Percentiles rank a stretch among this genome's conserved stretches.
Conservation (phyloP, 2,329 filamentous ascomycete species). For the Phoma sp. region DNA sequence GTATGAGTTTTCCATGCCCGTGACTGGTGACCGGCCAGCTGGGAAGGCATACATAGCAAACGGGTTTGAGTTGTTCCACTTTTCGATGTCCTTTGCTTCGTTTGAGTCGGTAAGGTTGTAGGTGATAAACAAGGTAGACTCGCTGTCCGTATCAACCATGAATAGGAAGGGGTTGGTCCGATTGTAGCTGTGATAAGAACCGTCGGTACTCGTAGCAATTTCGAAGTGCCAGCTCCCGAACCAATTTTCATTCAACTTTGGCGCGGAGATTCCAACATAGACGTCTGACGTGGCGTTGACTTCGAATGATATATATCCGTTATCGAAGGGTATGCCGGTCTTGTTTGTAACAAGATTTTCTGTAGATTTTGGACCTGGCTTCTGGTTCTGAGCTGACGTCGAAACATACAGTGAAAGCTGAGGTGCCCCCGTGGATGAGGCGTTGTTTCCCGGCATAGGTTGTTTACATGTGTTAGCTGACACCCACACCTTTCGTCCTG, state of each 20-base stretch:
- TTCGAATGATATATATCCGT: conserved; percentile 74
- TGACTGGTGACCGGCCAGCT: conserved; percentile 61
- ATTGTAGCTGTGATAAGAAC: conserved; percentile 74
- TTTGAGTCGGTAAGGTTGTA: conserved; percentile 69
- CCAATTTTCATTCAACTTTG: conserved; percentile 63
- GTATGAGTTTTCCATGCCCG: conserved; percentile 79
- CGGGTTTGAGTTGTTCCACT: conserved; percentile 62
- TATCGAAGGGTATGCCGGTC: conserved; percentile 60
- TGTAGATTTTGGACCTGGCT: conserved; percentile 68
- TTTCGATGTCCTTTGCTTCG: conserved; percentile 57
- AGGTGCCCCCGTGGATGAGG: conserved; percentile 56
- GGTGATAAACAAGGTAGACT: conserved; percentile 80
- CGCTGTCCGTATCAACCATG: conserved; percentile 85
- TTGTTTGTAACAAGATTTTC: conserved; percentile 55
- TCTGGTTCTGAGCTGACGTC: conserved; percentile 66
- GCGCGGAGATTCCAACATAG: conserved; percentile 79
- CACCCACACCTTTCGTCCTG: conserved; percentile 68
- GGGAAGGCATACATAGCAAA: conserved; percentile 82
- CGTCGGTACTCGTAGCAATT: conserved; percentile 82
- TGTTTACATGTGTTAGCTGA: conserved; percentile 87
- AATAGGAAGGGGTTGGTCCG: conserved; percentile 67
- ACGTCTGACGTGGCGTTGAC: conserved; percentile 70
- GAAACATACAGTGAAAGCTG: conserved; percentile 84
- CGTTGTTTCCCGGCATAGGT: conserved; percentile 64
- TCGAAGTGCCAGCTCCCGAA: conserved; percentile 80